Base-by-base conservation (phyloP, 73 alveolate species). In the Paraurostyla sp. region DNA sequence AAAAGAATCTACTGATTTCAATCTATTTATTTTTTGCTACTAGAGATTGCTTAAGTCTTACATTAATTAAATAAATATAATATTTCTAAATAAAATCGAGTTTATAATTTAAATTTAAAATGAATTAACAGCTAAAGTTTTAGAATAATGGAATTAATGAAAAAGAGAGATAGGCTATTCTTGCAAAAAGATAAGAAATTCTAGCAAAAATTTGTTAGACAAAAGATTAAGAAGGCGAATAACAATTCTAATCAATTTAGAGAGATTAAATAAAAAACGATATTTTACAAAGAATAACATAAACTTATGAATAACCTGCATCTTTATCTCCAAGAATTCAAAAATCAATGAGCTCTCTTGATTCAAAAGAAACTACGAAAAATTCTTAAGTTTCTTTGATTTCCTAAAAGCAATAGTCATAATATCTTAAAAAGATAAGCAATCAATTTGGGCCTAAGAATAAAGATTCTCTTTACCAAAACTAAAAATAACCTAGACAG, bases 1-100 rank as follows among this genome's bases (percentile, higher is more conserved):
- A 69, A 38, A 69, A 18, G 84, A 69, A 42, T 69, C 62, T 3
- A 69, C 84, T 35, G 63, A 35, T 23, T 43, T 69, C 13, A 69
- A 40, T 60, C 32, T 60, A 25, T 27, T 60, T 29, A 60, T 30
- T 60, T 18, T 9, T 30, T 45, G 78, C 33, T 13, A 18, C 9
- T 52, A 9, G 23, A 52, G 23, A 6, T n/a, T 52, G 9, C 33
- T 52, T 4, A n/a, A 4, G 13, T 20, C 4, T 13, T 20, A 18
- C 38, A 9, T 13, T 52, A 18, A 52, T 18, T 6, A 9, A 13
- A 52, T 52, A 20, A 52, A 18, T 52, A 52, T 13, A 11, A 52
- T 18, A 13, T 52, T 52, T 13, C 30, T 52, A 52, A 52, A 18
- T 13, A 52, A 18, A 13, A 9, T 52, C 23, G n/a, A n/a, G 33